Conservation (phyloP, 352 stramenopile genomes). For the Phytophthora fragariaefolia region DNA sequence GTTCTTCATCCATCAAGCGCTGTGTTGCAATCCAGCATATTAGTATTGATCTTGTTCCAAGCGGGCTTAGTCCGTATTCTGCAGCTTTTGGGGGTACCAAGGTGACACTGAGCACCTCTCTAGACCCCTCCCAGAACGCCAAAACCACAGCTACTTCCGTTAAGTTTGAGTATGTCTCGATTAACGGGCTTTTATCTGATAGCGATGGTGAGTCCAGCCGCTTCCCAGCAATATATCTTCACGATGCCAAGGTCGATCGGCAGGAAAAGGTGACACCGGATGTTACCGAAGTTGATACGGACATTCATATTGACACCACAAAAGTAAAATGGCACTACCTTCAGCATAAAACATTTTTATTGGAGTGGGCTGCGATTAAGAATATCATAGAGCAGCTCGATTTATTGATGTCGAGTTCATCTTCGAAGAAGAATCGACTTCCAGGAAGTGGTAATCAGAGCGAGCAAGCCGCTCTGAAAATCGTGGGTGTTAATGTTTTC, state of each 20-base stretch:
- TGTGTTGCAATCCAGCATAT: conserved; percentile 27
- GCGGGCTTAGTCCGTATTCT: conserved; percentile 20
- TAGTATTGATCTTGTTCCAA: conserved; percentile 22
- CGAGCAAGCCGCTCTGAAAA: conserved; percentile 26
- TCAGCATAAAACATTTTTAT: conserved; percentile 39
- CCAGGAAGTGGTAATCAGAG: background rate
- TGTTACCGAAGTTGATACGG: conserved; percentile 36
- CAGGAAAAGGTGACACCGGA: conserved; percentile 33
- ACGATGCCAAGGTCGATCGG: conserved; percentile 35
- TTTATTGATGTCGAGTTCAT: conserved; percentile 39
- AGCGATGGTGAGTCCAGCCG: background rate
- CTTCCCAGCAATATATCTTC: conserved; percentile 33
- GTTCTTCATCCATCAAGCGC: conserved; percentile 18
- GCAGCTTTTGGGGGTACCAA: conserved; percentile 28
- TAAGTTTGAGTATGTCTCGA: conserved; percentile 32
- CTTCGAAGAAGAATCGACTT: conserved; percentile 19
- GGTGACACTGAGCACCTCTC: conserved; percentile 7
- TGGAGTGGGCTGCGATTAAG: conserved; percentile 35
- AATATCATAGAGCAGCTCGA: conserved; percentile 45
- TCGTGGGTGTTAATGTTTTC: conserved; percentile 32
- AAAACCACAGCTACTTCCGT: conserved; percentile 23
- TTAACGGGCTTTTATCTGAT: conserved; percentile 29
- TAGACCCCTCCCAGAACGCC: conserved; percentile 9
- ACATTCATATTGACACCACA: conserved; percentile 34
- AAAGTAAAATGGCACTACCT: conserved; percentile 46